A percentile compares a stretch with the other conserved stretches of the same genome.
phyloP scores from a whole-genome alignment of 176 grass and related monocot genomes.

The Oryza glaberrima region DNA sequence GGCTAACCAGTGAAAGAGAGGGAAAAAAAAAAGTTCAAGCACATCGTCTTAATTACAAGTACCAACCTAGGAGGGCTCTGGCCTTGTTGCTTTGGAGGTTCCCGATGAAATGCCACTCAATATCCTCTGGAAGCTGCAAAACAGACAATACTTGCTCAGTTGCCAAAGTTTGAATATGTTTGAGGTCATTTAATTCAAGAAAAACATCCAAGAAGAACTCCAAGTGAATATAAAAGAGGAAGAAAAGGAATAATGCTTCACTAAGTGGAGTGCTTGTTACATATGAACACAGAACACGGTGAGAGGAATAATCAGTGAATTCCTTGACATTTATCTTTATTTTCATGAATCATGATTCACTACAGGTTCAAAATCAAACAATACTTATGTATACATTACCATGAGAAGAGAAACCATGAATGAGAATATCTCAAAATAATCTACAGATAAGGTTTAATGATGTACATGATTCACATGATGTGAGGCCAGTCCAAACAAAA shows the following conservation, averaged over 20 bases:
- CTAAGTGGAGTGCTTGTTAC: background rate
- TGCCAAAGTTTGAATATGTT: background rate
- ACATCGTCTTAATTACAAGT: background rate
- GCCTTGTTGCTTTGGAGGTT: constrained; percentile 98
- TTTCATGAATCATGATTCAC: background rate
- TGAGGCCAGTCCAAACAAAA: background rate
- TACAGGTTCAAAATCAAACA: background rate
- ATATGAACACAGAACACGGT: background rate
- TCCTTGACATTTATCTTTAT: background rate
- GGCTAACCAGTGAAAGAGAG: background rate
- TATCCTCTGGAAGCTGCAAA: constrained; percentile 88
- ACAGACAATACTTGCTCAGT: constrained; percentile 33
- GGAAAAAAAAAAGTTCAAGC: background rate
- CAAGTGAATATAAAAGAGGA: background rate
- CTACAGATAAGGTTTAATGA: background rate
- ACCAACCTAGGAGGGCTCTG: constrained; percentile 71
- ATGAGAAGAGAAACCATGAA: background rate
- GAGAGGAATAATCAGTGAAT: background rate
- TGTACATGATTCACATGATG: background rate
- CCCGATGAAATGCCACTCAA: constrained; percentile 97
- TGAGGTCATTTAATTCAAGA: background rate
- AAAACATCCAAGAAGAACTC: background rate
- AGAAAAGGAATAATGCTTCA: background rate
- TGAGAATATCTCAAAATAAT: background rate
- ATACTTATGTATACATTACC: background rate